phyloP scores from a whole-genome alignment of 2,329 filamentous ascomycete species.

The Onygenales sp. region DNA sequence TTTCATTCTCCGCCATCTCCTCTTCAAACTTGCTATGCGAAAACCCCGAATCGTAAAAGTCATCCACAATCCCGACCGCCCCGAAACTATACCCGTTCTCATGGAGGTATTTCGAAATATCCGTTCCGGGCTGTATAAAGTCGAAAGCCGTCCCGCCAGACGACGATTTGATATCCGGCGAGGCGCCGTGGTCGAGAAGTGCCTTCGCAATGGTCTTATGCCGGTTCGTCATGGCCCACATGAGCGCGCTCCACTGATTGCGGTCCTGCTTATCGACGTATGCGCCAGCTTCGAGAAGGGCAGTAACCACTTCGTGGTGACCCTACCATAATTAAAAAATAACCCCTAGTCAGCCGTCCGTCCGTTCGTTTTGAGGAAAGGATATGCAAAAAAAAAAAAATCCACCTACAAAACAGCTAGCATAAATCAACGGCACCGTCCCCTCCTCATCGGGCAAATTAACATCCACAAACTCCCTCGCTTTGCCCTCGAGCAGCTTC shows the following conservation, averaged over 20 bases:
- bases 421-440: slow-evolving; percentile 92
- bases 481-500: slow-evolving; percentile 64
- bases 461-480: slow-evolving; percentile 68
- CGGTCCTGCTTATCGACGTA: slow-evolving; percentile 88
- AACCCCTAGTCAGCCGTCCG: slow-evolving; percentile 1
- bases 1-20: slow-evolving; percentile 91
- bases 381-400: neutral
- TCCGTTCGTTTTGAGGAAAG: neutral
- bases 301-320: slow-evolving; percentile 78
- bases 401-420: slow-evolving; percentile 82
- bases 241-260: slow-evolving; percentile 94
- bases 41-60: slow-evolving; percentile 90
- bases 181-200: slow-evolving; percentile 84
- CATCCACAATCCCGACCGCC: slow-evolving; percentile 48
- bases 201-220: slow-evolving; percentile 94
- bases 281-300: slow-evolving; percentile 74
- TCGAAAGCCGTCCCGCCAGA: slow-evolving; percentile 91
- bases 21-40: slow-evolving; percentile 92
- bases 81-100: slow-evolving; percentile 74
- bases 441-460: slow-evolving; percentile 88
- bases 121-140: slow-evolving; percentile 89
- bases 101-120: slow-evolving; percentile 91
- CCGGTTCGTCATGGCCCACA: slow-evolving; percentile 99
- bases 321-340: slow-evolving; percentile 43
- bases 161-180: slow-evolving; percentile 90